Evolutionary conservation across 1,139 yeast species (phyloP).

Genomic region (Candida tunisiensis): DNA sequence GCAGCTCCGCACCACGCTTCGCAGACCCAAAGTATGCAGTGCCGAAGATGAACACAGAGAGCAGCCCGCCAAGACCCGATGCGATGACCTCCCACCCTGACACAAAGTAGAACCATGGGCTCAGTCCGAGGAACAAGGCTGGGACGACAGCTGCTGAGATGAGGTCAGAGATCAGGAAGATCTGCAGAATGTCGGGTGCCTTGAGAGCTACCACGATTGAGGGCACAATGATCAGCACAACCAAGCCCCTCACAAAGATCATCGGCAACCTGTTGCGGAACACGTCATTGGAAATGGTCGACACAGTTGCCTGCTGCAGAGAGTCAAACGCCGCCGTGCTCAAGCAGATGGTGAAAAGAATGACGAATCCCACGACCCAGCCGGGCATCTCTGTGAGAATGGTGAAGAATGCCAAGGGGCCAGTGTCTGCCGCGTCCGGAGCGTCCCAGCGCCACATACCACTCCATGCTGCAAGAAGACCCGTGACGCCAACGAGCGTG

Average conservation of each 20-base stretch:
- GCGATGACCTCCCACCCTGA: conserved; percentile 70
- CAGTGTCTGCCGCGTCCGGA: conserved; percentile 41
- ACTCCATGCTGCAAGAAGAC: conserved; percentile 83
- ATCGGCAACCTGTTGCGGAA: conserved; percentile 66
- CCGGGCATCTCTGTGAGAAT: conserved; percentile 60
- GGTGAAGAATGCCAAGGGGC: no score
- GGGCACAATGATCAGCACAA: conserved; percentile 64
- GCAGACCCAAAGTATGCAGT: conserved; percentile 47
- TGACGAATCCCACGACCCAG: conserved; percentile 74
- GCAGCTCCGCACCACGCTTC: conserved; percentile 57
- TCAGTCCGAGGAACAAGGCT: conserved; percentile 64
- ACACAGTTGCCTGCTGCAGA: conserved; percentile 75
- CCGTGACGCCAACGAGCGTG: conserved; percentile 66
- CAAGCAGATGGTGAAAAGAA: conserved; percentile 54
- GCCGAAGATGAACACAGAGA: conserved; percentile 73
- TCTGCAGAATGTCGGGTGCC: conserved; percentile 70
- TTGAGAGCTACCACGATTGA: conserved; percentile 68
- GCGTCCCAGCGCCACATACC: conserved; percentile 46
- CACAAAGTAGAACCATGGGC: conserved; percentile 42
- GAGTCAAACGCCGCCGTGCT: conserved; percentile 88
- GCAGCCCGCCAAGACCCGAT: conserved; percentile 71
- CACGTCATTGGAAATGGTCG: conserved; percentile 76
- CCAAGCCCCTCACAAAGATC: conserved; percentile 54
- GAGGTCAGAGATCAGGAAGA: conserved; percentile 80
- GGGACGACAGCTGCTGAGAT: conserved; percentile 81